Conservation (phyloP, 1,284 basidiomycete genomes). For the Rhodotorula sp. region DNA sequence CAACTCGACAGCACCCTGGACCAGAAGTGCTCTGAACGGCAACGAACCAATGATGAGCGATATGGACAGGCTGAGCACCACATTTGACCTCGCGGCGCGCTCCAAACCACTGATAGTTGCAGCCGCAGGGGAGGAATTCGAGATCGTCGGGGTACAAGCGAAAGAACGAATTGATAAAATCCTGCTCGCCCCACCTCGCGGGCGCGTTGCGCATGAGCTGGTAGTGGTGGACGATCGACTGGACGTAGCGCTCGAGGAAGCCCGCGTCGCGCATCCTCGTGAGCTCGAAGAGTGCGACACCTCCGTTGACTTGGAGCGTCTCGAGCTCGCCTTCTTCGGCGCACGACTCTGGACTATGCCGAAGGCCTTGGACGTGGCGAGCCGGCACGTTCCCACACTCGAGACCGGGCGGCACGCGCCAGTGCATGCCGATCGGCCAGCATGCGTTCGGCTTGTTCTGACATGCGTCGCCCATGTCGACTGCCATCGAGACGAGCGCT, state of each 20-base stretch:
- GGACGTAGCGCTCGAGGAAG: constrained; percentile 34
- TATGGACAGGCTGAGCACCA: constrained; percentile 29
- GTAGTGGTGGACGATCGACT: constrained; percentile 33
- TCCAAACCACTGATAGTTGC: constrained; percentile 41
- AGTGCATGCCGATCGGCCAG: constrained; percentile 39
- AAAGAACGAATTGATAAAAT: constrained; percentile 41
- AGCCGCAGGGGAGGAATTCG: constrained; percentile 38
- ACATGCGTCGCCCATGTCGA: constrained; percentile 41
- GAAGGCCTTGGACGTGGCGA: background rate
- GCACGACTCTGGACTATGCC: constrained; percentile 5
- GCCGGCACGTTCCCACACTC: constrained; percentile 33
- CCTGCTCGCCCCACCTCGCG: constrained; percentile 40
- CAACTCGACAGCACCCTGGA: too few species aligned
- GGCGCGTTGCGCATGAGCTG: constrained; percentile 12
- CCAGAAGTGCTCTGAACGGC: background rate
- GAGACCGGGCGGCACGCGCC: constrained; percentile 25
- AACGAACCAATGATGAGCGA: constrained; percentile 35
- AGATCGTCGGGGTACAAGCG: constrained; percentile 36
- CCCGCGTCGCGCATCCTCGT: constrained; percentile 29
- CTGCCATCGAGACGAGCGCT: constrained; percentile 34
- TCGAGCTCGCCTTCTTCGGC: constrained; percentile 32
- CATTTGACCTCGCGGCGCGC: constrained; percentile 31
- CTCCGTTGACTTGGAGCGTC: constrained; percentile 39
- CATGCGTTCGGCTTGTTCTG: constrained; percentile 31
- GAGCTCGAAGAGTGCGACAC: constrained; percentile 35